Base-by-base conservation (phyloP, 2,329 filamentous ascomycete genomes). In the Cladophialophora yegresii region DNA sequence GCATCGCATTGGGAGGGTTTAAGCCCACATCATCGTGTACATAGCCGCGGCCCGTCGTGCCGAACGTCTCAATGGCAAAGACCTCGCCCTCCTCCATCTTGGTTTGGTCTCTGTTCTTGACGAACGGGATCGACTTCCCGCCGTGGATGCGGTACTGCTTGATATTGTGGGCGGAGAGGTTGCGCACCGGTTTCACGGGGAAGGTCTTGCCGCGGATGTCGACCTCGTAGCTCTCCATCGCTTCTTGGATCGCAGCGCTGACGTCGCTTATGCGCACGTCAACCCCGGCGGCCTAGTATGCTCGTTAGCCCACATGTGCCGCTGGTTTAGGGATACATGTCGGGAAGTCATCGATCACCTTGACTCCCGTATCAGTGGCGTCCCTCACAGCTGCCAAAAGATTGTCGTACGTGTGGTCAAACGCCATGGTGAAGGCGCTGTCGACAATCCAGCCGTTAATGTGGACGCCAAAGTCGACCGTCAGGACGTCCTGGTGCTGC, bases 381-480 rank as follows among this genome's bases (percentile, higher is more conserved):
- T 86, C 89, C 77, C 86, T 87, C 64, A 92, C 90, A 3, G 90
- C 87, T 51, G 84, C 82, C 40, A 93, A 83, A 30, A 93, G 81
- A 72, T 88, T 88, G 75, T 93, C 89, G 76, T 91, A 93, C 69
- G 83, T 84, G 26, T 84, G 85, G 72, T 93, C 88, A 73, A 91
- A 93, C 0, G 89, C 83, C 77, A 93, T 82, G 9, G 90, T 93
- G 74, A 92, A 93, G 5, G 90, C 90, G 69, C 87, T 90, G 79
- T 93, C 90, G 63, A 93, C 89, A 73, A 93, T 93, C 70, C 87
- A 84, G 3, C 90, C 90, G 72, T 89, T 90, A 72, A 93, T 84
- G 74, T 93, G 90, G 32, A 93, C 90, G 55, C 90, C 90, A 72
- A 92, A 90, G 72, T 93, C 90, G 7, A 93, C 87, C 77, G 91